A percentile compares a stretch with the other conserved stretches of the same genome.
phyloP scores from a whole-genome alignment of 768 basidiomycete species.

The Porphyrellus cyaneotinctus region DNA sequence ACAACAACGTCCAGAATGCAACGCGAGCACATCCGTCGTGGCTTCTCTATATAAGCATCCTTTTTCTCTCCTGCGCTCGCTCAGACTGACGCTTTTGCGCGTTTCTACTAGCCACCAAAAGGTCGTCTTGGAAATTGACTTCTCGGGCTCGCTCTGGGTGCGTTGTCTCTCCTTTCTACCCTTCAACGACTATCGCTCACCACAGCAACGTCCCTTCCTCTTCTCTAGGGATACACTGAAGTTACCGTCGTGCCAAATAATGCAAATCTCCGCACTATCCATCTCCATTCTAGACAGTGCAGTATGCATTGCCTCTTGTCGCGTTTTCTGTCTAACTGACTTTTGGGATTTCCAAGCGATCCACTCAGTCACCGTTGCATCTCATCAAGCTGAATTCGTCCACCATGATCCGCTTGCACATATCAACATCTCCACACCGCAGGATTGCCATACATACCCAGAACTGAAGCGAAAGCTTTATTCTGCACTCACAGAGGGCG shows the following conservation, averaged over 20 bases:
- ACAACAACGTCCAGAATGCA: conserved; percentile 49
- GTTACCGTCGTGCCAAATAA: conserved; percentile 82
- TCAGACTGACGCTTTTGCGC: conserved; percentile 43
- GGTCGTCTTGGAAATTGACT: conserved; percentile 91
- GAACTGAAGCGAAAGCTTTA: conserved; percentile 92
- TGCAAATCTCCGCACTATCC: conserved; percentile 74
- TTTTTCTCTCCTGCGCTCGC: conserved; percentile 22
- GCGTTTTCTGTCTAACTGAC: conserved; percentile 23
- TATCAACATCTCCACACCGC: conserved; percentile 59
- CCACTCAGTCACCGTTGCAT: conserved; percentile 67
- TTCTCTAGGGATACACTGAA: conserved; percentile 81
- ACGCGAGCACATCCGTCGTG: conserved; percentile 74
- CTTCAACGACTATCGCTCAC: conserved; percentile 20
- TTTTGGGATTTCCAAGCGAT: conserved; percentile 45
- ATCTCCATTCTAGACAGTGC: conserved; percentile 87
- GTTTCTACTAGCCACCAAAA: conserved; percentile 93
- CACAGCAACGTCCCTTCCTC: conserved; percentile 8
- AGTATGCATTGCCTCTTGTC: conserved; percentile 44
- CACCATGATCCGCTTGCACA: conserved; percentile 73
- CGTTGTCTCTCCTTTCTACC: conserved; percentile 29
- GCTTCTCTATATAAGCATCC: conserved; percentile 84
- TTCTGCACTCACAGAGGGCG: conserved; percentile 83
- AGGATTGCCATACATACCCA: conserved; percentile 84
- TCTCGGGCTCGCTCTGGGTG: conserved; percentile 83
- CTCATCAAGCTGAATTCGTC: conserved; percentile 70